Base-by-base conservation (phyloP, 1,284 basidiomycete genomes). In the Gomphus bonarii region DNA sequence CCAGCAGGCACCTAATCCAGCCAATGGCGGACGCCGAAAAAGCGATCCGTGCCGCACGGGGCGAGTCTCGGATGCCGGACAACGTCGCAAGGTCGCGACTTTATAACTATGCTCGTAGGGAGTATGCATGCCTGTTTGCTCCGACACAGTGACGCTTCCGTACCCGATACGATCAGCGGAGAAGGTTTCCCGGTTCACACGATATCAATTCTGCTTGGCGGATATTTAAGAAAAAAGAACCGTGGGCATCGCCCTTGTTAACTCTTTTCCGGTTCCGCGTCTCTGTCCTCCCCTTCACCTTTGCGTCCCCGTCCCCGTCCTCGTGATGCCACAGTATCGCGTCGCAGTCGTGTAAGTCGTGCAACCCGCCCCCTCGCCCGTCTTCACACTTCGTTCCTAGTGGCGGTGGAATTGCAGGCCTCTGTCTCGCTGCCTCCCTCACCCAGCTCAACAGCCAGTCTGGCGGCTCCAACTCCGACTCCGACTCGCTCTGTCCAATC, bases 401-500 rank as follows among this genome's bases (percentile, higher is more conserved):
- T 54, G 73, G 73, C 22, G 72, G 71, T 0, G 74, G 74, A 3
- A 66, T 75, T 7, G 73, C 69, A 7, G 73, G 73, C n/a, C 65
- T 75, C n/a, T 65, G 64, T 9, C 65, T 70, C 46, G 73, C 73
- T 1, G 65, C 68, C 22, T 68, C 70, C 7, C 61, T 76, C 16
- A 64, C 68, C 5, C 67, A 68, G 55, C 67, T 61, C 49, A n/a
- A 20, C 43, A 9, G 12, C 8, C 33, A 35, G 33, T 35, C 33
- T 9, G 33, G 33, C 33, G 8, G 8, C 33, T 44, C 43, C 3
- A 7, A n/a, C 20, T 10, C 43, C 6, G 18, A 10, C 20, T 22
- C 20, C 0, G 43, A 44, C 1, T 25, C 43, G 6, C 65, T 28
- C 25, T 28, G 70, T 2, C 33, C 33, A 59, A 66, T 74, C 33